phyloP scores from a whole-genome alignment of 495 filamentous ascomycete species.

The Penicillium steckii region DNA sequence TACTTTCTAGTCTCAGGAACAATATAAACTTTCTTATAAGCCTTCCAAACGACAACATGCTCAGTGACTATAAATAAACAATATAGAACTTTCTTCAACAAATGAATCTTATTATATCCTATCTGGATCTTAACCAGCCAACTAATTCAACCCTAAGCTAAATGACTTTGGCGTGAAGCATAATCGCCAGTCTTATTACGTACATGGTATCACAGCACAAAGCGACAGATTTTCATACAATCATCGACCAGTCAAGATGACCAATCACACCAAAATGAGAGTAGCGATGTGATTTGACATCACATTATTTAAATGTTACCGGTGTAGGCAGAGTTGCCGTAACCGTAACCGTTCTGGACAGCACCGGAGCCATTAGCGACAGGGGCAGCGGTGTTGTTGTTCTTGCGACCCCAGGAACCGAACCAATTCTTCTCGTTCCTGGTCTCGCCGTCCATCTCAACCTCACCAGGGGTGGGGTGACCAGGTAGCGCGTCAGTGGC shows the following conservation, averaged over 20 bases:
- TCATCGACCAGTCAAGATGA: slow-evolving; percentile 17
- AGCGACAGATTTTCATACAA: slow-evolving; percentile 21
- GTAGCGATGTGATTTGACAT: not conserved
- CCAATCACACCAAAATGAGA: not conserved
- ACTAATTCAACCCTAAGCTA: not conserved
- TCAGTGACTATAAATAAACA: not conserved
- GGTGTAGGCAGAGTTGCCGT: slow-evolving; percentile 41
- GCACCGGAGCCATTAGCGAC: slow-evolving; percentile 6
- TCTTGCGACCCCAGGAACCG: slow-evolving; percentile 25
- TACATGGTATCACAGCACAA: slow-evolving; percentile 27
- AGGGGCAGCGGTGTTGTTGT: slow-evolving; percentile 19
- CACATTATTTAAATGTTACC: slow-evolving; percentile 28
- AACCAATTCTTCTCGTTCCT: slow-evolving; percentile 29
- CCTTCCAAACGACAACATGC: not conserved
- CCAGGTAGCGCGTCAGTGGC: slow-evolving; percentile 33
- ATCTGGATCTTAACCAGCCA: not conserved
- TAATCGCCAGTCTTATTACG: slow-evolving; percentile 15
- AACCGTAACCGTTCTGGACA: slow-evolving; percentile 24
- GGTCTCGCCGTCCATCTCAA: slow-evolving; percentile 29
- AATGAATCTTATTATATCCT: not conserved
- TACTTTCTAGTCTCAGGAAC: slow-evolving; percentile 2
- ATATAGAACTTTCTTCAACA: not conserved
- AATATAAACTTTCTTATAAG: not conserved
- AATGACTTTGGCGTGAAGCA: not conserved
- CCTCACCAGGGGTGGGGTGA: slow-evolving; percentile 37